These are phyloP conservation scores for Aspergillus baeticus DNA, from an alignment of 495 filamentous ascomycete genomes.

Conservation along the genomic window DNA sequence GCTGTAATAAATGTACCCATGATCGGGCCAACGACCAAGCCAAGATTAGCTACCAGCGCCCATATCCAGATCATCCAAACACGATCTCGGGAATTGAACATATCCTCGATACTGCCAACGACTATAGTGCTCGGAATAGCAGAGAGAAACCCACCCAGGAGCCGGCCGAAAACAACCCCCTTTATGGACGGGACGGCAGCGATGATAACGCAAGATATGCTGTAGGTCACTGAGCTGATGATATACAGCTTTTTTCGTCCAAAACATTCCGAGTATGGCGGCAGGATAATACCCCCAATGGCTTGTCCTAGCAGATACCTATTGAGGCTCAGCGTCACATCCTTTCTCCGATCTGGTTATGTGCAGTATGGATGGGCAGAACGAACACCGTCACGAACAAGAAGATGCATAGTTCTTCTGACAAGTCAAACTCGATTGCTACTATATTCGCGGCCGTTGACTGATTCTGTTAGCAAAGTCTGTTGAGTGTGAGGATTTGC, in stretches of 20 bases:
- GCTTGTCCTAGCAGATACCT: conserved; percentile 53
- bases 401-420: conserved; percentile 33
- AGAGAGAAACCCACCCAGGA: conserved; percentile 46
- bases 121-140: conserved; percentile 52
- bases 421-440: conserved; percentile 28
- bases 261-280: conserved; percentile 52
- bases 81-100: conserved; percentile 45
- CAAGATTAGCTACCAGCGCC: conserved; percentile 43
- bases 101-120: conserved; percentile 52
- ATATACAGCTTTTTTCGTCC: conserved; percentile 52
- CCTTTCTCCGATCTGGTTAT: not conserved
- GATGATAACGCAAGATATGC: conserved; percentile 42
- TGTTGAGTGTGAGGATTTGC: not conserved
- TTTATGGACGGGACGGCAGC: conserved; percentile 36
- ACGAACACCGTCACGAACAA: conserved; percentile 39
- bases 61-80: conserved; percentile 51
- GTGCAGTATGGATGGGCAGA: not conserved
- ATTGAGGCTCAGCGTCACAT: not conserved
- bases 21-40: conserved; percentile 44
- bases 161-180: conserved; percentile 40
- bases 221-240: conserved; percentile 41
- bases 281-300: conserved; percentile 48
- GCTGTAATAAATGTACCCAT: conserved; percentile 41
- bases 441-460: conserved; percentile 36
- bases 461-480: conserved; percentile 18